phyloP scores from a whole-genome alignment of 208 protist genomes.

The Trypanosoma boissoni region DNA sequence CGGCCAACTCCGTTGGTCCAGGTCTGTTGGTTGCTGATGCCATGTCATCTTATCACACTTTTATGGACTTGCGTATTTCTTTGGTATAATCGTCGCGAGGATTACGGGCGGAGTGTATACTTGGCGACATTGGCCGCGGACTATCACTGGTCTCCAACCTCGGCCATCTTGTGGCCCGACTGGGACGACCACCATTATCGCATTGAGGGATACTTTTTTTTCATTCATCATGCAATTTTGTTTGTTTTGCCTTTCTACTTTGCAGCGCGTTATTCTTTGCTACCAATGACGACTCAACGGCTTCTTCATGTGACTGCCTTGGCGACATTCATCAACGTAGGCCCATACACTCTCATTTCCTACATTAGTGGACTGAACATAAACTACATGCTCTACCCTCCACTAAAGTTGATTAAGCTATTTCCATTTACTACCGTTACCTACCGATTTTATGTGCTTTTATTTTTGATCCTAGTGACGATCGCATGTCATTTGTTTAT shows the following conservation, averaged over 20 bases:
- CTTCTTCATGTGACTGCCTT: slow-evolving; percentile 65
- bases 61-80: slow-evolving; percentile 53
- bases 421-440: slow-evolving; percentile 23
- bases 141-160: slow-evolving; percentile 48
- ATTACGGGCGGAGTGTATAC: slow-evolving; percentile 54
- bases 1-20: slow-evolving; percentile 67
- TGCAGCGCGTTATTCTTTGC: slow-evolving; percentile 45
- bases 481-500: slow-evolving; percentile 26
- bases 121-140: slow-evolving; percentile 55
- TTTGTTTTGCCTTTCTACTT: slow-evolving; percentile 70
- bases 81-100: slow-evolving; percentile 14
- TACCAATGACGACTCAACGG: slow-evolving; percentile 35
- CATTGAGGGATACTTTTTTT: slow-evolving; percentile 52
- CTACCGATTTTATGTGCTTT: slow-evolving; percentile 42
- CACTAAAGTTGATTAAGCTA: slow-evolving; percentile 16
- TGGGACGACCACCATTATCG: slow-evolving; percentile 57
- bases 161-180: slow-evolving; percentile 41
- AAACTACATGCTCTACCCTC: slow-evolving; percentile 76
- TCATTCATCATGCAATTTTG: slow-evolving; percentile 57
- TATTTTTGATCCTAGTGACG: slow-evolving; percentile 37
- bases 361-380: slow-evolving; percentile 67
- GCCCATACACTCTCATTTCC: slow-evolving; percentile 39
- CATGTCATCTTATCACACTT: slow-evolving; percentile 68
- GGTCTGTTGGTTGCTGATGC: slow-evolving; percentile 80
- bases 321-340: slow-evolving; percentile 47